A percentile compares a stretch with the other conserved stretches of the same genome.
Evolutionary conservation across 495 filamentous ascomycete genomes (phyloP).

Genomic region (Penicillium mononematosum): DNA sequence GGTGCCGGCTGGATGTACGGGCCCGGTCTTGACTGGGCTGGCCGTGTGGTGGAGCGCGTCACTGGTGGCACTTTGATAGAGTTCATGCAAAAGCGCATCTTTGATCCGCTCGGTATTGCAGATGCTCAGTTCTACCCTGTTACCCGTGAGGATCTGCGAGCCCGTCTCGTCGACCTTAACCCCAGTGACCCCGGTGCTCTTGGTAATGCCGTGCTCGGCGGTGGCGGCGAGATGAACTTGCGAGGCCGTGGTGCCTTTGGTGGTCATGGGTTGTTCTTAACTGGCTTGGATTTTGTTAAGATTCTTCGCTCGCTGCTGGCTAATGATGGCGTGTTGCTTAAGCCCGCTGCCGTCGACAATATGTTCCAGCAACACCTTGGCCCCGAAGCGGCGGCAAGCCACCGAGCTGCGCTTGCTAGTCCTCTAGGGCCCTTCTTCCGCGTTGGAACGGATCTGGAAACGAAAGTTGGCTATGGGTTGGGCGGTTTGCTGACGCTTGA

Average conservation of each 20-base stretch:
- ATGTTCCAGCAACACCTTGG: slow-evolving; percentile 55
- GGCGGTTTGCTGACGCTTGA: slow-evolving; percentile 30
- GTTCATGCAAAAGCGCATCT: slow-evolving; percentile 48
- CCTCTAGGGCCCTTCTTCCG: slow-evolving; percentile 29
- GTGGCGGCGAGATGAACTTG: slow-evolving; percentile 25
- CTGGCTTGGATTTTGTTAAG: slow-evolving; percentile 48
- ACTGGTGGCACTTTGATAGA: slow-evolving; percentile 39
- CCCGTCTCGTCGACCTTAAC: slow-evolving; percentile 36
- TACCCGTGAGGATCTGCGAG: slow-evolving; percentile 33
- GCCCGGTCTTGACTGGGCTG: slow-evolving; percentile 52
- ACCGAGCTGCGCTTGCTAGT: slow-evolving; percentile 20
- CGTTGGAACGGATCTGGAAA: slow-evolving; percentile 25
- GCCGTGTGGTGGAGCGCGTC: slow-evolving; percentile 42
- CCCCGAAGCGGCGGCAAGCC: slow-evolving; percentile 18
- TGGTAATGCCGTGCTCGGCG: slow-evolving; percentile 27
- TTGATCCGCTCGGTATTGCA: slow-evolving; percentile 41
- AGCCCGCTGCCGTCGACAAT: slow-evolving; percentile 40
- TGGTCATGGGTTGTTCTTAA: slow-evolving; percentile 52
- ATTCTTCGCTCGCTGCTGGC: slow-evolving; percentile 49
- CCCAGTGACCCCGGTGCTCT: slow-evolving; percentile 25
- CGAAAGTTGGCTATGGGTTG: slow-evolving; percentile 28
- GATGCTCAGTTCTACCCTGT: slow-evolving; percentile 43
- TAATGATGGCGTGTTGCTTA: slow-evolving; percentile 46
- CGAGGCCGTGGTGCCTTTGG: slow-evolving; percentile 42
- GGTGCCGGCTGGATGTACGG: slow-evolving; percentile 53